Evolutionary conservation across 306 rosid genomes (phyloP).

Genomic region (Sphenostylis stenocarpa): DNA sequence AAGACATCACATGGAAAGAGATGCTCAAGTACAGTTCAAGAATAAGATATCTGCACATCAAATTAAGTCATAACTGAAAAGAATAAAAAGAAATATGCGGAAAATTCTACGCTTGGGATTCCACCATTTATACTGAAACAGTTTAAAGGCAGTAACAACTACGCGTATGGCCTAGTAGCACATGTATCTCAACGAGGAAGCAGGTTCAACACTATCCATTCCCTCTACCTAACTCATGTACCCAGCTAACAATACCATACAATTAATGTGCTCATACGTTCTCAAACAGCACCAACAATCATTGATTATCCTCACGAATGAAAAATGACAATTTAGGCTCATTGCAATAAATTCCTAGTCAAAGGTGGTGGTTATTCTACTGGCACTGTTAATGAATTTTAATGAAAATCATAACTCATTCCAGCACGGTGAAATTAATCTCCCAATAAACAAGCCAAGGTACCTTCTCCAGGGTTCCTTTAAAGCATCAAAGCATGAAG

Average conservation of each 20-base stretch:
- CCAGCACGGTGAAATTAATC: conserved; percentile 55
- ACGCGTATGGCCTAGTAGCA: conserved; percentile 14
- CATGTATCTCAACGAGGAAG: conserved; percentile 25
- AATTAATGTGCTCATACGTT: conserved; percentile 2
- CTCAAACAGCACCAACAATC: conserved; percentile 11
- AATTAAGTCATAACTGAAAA: not conserved
- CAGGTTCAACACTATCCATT: conserved; percentile 13
- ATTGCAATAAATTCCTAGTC: conserved; percentile 14
- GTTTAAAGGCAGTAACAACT: not conserved
- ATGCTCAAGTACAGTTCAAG: not conserved
- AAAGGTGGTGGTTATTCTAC: conserved; percentile 13
- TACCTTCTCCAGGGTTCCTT: conserved; percentile 99
- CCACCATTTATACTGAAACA: not conserved
- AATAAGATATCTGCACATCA: conserved; percentile 9
- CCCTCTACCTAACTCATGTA: conserved; percentile 1
- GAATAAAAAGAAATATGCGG: not conserved
- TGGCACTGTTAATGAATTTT: not conserved
- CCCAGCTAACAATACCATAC: not conserved
- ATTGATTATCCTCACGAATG: not conserved
- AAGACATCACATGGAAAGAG: not conserved
- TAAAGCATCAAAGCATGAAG: conserved; percentile 85
- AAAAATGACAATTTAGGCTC: not conserved
- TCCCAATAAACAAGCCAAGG: conserved; percentile 92
- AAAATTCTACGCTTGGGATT: not conserved
- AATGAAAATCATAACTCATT: conserved; percentile 36